Evolutionary conservation across 2,329 filamentous ascomycete species (phyloP).

Genomic region (Arthrinium puccinioides): DNA sequence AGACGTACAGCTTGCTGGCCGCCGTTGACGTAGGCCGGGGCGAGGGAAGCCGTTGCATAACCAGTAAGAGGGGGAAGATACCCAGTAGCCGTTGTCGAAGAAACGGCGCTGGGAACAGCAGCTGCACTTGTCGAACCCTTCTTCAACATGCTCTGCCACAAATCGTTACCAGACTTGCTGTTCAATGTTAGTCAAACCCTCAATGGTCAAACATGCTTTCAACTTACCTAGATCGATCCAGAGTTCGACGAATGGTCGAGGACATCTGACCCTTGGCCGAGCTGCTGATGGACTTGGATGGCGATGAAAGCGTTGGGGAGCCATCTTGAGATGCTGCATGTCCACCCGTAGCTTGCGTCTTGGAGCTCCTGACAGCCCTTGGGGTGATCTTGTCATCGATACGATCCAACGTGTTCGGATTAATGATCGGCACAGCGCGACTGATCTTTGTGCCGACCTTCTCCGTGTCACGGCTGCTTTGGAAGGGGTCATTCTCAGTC

Average conservation of each 20-base stretch:
- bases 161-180: conserved; percentile 32
- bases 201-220: not conserved
- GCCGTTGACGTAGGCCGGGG: conserved; percentile 34
- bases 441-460: conserved; percentile 18
- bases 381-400: conserved; percentile 7
- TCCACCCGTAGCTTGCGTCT: too few species aligned
- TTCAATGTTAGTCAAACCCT: conserved; percentile 24
- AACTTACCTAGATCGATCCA: conserved; percentile 22
- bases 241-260: conserved; percentile 9
- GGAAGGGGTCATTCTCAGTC: conserved; percentile 20
- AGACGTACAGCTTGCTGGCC: conserved; percentile 23
- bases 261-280: conserved; percentile 10
- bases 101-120: conserved; percentile 39
- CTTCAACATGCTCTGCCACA: conserved; percentile 44
- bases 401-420: conserved; percentile 15
- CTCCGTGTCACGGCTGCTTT: conserved; percentile 11
- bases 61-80: conserved; percentile 45
- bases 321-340: conserved; percentile 7
- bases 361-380: not conserved
- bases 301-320: conserved; percentile 8
- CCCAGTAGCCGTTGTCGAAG: conserved; percentile 47
- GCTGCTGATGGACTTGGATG: conserved; percentile 6
- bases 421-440: conserved; percentile 26
- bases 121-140: conserved; percentile 42
- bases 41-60: conserved; percentile 43